Evolutionary conservation across 805 yeast species (phyloP).

Genomic region (Metschnikowia henanensis): DNA sequence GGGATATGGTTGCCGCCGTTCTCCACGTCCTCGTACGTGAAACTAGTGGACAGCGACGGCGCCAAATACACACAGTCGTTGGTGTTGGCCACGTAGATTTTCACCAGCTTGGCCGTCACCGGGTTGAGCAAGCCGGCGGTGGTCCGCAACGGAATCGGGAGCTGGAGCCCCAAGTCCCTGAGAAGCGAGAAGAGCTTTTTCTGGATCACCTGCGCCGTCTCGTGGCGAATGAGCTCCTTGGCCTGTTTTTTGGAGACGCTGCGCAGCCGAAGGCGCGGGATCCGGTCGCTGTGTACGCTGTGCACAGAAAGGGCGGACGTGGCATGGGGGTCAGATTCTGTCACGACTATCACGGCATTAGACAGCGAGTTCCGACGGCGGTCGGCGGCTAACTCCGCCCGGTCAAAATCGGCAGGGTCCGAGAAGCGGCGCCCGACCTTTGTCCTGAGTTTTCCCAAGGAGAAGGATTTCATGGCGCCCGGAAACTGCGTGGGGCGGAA

Average conservation of each 20-base stretch:
- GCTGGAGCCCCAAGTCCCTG: slow-evolving; percentile 40
- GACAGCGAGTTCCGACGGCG: slow-evolving; percentile 24
- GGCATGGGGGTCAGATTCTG: slow-evolving; percentile 17
- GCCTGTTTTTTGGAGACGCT: slow-evolving; percentile 29
- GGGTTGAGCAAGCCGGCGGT: slow-evolving; percentile 24
- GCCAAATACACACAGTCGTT: slow-evolving; percentile 41
- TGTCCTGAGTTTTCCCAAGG: slow-evolving; percentile 28
- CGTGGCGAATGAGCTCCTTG: slow-evolving; percentile 39
- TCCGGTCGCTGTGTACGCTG: slow-evolving; percentile 1
- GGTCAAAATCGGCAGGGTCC: slow-evolving; percentile 25
- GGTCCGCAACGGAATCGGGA: slow-evolving; percentile 37
- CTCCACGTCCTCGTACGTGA: slow-evolving; percentile 44
- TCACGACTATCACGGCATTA: slow-evolving; percentile 22
- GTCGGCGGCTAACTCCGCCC: slow-evolving; percentile 11
- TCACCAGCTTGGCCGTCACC: slow-evolving; percentile 27
- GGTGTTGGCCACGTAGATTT: slow-evolving; percentile 37
- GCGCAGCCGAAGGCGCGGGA: slow-evolving; percentile 19
- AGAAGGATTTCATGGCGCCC: slow-evolving; percentile 12
- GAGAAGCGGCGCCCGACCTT: slow-evolving; percentile 30
- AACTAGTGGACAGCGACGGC: slow-evolving; percentile 39
- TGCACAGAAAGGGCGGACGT: slow-evolving; percentile 10
- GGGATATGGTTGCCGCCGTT: slow-evolving; percentile 31
- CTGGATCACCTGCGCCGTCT: slow-evolving; percentile 35
- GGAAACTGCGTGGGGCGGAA: too few species aligned
- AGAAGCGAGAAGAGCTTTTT: slow-evolving; percentile 32